Conservation (phyloP, 495 filamentous ascomycete genomes). For the Neurospora hispaniola region DNA sequence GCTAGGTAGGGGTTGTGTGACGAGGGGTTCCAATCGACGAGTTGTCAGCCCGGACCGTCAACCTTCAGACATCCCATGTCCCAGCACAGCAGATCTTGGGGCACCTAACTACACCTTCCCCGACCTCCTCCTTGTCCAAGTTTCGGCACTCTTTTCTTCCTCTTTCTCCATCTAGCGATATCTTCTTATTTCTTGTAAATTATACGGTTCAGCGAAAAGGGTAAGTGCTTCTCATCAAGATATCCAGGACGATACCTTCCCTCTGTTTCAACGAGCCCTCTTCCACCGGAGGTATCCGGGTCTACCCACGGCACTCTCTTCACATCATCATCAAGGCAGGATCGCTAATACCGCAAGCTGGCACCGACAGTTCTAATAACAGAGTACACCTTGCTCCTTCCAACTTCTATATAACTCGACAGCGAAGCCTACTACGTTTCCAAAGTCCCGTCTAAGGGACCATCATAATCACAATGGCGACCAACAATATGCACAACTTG, state of each 20-base stretch:
- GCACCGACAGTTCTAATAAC: not conserved
- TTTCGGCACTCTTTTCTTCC: not conserved
- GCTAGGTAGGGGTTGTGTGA: not conserved
- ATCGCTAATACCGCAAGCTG: not conserved
- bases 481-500: conserved; percentile 83
- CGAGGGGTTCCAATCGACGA: not conserved
- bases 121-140: not conserved
- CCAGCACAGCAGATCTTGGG: not conserved
- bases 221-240: not conserved
- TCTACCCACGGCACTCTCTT: not conserved
- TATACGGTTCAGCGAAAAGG: not conserved
- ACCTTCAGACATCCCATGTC: not conserved
- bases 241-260: not conserved
- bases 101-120: not conserved
- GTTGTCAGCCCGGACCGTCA: not conserved
- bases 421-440: not conserved
- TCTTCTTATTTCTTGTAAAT: not conserved
- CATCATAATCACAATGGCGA: conserved; percentile 33
- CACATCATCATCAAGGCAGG: not conserved
- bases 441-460: not conserved
- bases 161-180: not conserved
- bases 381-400: not conserved
- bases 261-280: not conserved
- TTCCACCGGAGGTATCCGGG: not conserved
- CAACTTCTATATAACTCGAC: not conserved